Conservation (phyloP, 352 stramenopile genomes). For the Phytophthora hibernalis region DNA sequence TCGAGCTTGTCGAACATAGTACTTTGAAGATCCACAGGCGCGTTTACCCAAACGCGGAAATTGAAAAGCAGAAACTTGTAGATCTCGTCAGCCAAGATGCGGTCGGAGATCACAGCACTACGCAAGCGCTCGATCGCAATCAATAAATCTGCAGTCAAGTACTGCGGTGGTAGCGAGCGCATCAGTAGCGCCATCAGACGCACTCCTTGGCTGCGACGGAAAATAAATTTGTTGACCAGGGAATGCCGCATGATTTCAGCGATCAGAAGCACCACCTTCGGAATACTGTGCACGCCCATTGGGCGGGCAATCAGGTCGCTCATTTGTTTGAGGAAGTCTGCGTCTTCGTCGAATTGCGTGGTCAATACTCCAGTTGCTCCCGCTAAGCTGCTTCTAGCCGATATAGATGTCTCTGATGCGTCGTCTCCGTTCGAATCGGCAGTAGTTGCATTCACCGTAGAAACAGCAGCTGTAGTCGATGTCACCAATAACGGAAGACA, state of each 20-base stretch:
- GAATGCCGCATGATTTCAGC: constrained; percentile 89
- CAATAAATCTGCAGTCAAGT: constrained; percentile 74
- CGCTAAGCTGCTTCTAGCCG: constrained; percentile 16
- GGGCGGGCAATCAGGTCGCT: constrained; percentile 75
- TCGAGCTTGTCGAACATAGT: constrained; percentile 86
- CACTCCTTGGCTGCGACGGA: constrained; percentile 78
- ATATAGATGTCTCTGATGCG: constrained; percentile 1
- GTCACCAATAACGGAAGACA: constrained; percentile 74
- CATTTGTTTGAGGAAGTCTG: constrained; percentile 79
- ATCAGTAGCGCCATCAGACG: constrained; percentile 74
- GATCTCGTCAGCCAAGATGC: constrained; percentile 80
- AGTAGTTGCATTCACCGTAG: constrained; percentile 32
- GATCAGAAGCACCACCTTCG: constrained; percentile 79
- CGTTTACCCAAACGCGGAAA: constrained; percentile 87
- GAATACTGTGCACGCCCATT: constrained; percentile 70
- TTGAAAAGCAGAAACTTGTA: constrained; percentile 89
- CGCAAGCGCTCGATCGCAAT: constrained; percentile 76
- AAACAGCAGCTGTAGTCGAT: constrained; percentile 44
- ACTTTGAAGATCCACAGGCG: constrained; percentile 68
- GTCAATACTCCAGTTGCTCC: constrained; percentile 34
- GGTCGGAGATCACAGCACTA: constrained; percentile 81
- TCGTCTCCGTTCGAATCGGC: constrained; percentile 18
- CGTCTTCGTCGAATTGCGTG: constrained; percentile 80
- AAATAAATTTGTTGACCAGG: constrained; percentile 89
- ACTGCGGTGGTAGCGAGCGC: constrained; percentile 67